Base-by-base conservation (phyloP, 2,329 filamentous ascomycete genomes). In the Cercospora zeina region DNA sequence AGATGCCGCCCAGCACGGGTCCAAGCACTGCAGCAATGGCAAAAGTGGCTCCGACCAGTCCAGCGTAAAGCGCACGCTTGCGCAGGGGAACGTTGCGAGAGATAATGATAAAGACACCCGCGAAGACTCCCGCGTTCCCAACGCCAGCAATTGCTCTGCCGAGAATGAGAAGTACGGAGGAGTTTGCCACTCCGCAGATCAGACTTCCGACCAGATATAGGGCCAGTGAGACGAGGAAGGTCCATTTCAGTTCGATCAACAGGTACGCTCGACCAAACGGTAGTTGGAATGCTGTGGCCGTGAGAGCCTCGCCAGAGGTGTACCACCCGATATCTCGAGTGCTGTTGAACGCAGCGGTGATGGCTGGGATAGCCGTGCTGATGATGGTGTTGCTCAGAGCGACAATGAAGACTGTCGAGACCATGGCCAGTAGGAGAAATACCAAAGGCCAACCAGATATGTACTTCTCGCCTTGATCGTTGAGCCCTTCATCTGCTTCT, bases 81-180 rank as follows among this genome's bases (percentile, higher is more conserved):
- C 60, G 42, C 1, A 68, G 59, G 21, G 69, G 66, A n/a, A 61
- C 62, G 19, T 59, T 59, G 16, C 50, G 30, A 1, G 62, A 62
- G 7, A 71, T 65, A 13, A 71, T 61, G n/a, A 68, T 67, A 13
- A 76, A 70, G 3, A 73, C 74, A 6, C 79, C 79, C 1, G 73
- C 74, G 54, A 81, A 71, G 30, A 85, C 73, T 0, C 83, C 83
- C 6, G 82, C 82, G n/a, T 78, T 80, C 1, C 81, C 82, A 13
- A 81, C 72, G 7, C 83, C 83, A 62, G 84, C 81, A 9, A 85
- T 67, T 0, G 80, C 77, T 16, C 83, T 74, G 2, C 82, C 83
- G 1, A 77, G 74, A 47, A 86, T 82, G 42, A 86, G 72, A 75
- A 80, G 81, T 1, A 73, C 64, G 66, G 83, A 83, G 60, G 73